A percentile compares a stretch with the other conserved stretches of the same genome.
Conservation (phyloP, 441 rosid species). For the Manihot esculenta region DNA sequence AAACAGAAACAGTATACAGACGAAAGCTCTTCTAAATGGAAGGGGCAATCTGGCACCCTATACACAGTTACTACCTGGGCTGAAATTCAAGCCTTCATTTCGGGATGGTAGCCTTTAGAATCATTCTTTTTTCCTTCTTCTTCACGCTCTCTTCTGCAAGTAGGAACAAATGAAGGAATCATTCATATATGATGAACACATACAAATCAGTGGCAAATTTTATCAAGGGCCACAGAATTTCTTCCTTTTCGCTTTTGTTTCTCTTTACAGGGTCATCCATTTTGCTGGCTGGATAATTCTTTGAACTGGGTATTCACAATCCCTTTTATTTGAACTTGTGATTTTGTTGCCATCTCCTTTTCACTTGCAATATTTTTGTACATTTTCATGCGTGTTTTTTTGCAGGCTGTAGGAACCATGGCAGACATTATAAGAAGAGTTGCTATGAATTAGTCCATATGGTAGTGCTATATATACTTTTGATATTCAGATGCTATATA, state of each 20-base stretch:
- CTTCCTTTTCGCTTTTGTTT: too few relatives aligned
- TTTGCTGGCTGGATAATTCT: constrained; percentile 26
- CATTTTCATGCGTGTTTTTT: background rate
- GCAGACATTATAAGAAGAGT: constrained; percentile 13
- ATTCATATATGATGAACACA: constrained; percentile 34
- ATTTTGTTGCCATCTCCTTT: too few relatives aligned
- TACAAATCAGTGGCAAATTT: constrained; percentile 50
- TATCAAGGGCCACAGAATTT: too few relatives aligned
- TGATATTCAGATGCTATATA: constrained; percentile 16
- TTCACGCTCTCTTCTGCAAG: constrained; percentile 11
- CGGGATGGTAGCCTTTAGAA: constrained; percentile 64
- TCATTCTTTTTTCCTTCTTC: constrained; percentile 21
- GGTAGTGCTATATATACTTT: constrained; percentile 15
- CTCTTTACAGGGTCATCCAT: constrained; percentile 29
- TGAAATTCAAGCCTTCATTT: constrained; percentile 83
- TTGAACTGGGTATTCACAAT: constrained; percentile 22
- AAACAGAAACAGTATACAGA: constrained; percentile 58
- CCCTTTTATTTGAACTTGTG: background rate
- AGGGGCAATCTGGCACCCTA: constrained; percentile 65
- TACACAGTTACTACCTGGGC: constrained; percentile 88
- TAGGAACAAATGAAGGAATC: constrained; percentile 36
- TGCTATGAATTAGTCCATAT: constrained; percentile 8
- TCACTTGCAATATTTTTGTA: background rate
- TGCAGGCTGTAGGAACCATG: constrained; percentile 19
- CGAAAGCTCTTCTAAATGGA: constrained; percentile 58